Percentiles rank a stretch among this genome's conserved stretches.
These are phyloP conservation scores for Boletus barrowsii DNA, from an alignment of 768 basidiomycete genomes.

Conservation along the genomic window DNA sequence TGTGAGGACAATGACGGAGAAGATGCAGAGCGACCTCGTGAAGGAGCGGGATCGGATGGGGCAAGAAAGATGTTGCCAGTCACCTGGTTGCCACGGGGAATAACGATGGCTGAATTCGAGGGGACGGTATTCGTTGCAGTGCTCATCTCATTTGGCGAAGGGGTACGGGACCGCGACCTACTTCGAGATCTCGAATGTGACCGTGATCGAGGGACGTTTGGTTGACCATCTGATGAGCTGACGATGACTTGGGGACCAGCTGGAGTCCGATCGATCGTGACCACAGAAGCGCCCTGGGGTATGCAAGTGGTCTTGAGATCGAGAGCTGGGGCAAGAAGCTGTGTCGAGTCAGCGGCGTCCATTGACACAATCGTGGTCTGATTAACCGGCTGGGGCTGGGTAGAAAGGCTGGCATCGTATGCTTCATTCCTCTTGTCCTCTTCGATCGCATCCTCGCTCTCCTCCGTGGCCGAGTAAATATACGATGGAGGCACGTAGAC, in stretches of 20 bases:
- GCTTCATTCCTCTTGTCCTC: constrained; percentile 19
- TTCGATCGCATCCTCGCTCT: constrained; percentile 18
- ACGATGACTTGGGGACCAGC: constrained; percentile 34
- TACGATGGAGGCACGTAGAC: constrained; percentile 65
- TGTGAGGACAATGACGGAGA: constrained; percentile 34
- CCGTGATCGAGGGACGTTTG: constrained; percentile 32
- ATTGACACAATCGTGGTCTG: constrained; percentile 10
- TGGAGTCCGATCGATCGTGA: constrained; percentile 6
- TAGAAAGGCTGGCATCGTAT: constrained; percentile 14
- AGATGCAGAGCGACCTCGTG: constrained; percentile 31
- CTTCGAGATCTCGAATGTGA: constrained; percentile 33
- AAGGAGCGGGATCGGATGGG: constrained; percentile 22
- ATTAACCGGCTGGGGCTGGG: constrained; percentile 13
- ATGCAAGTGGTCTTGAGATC: constrained; percentile 13
- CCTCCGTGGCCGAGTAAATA: constrained; percentile 16
- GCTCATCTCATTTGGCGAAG: constrained; percentile 35
- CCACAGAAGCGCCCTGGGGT: constrained; percentile 16
- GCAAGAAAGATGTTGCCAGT: constrained; percentile 23
- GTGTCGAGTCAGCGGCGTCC: constrained; percentile 16
- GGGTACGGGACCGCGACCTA: constrained; percentile 43
- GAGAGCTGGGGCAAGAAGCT: constrained; percentile 15
- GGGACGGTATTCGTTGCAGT: constrained; percentile 11
- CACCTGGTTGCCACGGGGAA: constrained; percentile 15
- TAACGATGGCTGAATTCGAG: constrained; percentile 3
- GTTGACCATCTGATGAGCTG: constrained; percentile 33